Base-by-base conservation (phyloP, 2,329 filamentous ascomycete species). In the Xylaria multiplex region DNA sequence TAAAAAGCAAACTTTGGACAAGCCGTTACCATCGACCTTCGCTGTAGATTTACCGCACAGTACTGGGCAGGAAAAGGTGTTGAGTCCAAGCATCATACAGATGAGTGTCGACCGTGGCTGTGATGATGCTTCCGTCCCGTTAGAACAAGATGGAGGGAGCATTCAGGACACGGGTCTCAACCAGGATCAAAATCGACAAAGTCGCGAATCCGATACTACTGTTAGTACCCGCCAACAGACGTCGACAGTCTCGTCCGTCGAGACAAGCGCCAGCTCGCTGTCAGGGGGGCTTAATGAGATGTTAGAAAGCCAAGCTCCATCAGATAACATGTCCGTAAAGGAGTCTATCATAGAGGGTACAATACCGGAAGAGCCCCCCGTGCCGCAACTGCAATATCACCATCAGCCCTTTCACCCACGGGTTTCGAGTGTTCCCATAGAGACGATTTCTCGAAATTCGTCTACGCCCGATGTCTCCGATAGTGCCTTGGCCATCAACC, bases 371-470 rank as follows among this genome's bases (percentile, higher is more conserved):
- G 79, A 76, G 68, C 79, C 81, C 60, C 77, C 81, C 3, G 84
- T 89, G 8, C 85, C 87, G 11, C 84, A 84, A 68, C 82, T 90
- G 61, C 87, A 90, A 73, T 90, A 90, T 70, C 86, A 90, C 71
- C 87, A 88, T 70, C 82, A 83, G 56, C 76, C 82, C 1, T 81
- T 80, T 72, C 71, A 83, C 68, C 74, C 79, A 62, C 78, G 79
- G 30, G 79, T 81, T 63, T 79, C 78, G 57, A 85, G 78, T 71
- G 79, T 79, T n/a, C 78, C 80, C 42, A 77, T 76, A 64, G 82
- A 80, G 43, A 74, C 75, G 54, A 80, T 81, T 57, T 75, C 76
- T n/a, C 80, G 80, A 60, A 79, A 80, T 42, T 79, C 81, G 5
- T 87, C 86, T 7, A 85, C 80, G 57, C 83, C 85, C 1, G 85